Conservation (phyloP, 208 protist genomes). For the Leishmania braziliensis region DNA sequence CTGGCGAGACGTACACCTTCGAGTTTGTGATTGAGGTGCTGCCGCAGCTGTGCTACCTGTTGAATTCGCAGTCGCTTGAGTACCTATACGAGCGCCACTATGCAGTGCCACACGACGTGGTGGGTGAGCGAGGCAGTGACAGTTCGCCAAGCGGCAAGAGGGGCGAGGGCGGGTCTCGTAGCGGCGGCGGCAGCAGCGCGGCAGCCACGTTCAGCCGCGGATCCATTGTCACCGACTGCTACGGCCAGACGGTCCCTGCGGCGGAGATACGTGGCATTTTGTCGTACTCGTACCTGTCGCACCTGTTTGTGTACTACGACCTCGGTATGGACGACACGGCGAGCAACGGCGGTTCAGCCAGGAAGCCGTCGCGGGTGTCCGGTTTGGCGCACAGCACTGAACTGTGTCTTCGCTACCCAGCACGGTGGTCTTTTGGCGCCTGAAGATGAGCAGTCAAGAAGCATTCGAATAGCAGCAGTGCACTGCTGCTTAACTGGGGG, state of each 20-base stretch:
- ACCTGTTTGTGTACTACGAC: conserved; percentile 74
- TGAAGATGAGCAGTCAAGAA: conserved; percentile 6
- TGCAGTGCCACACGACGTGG: conserved; percentile 19
- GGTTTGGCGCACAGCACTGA: conserved; percentile 6
- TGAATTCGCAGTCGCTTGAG: conserved; percentile 62
- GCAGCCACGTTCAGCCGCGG: conserved; percentile 20
- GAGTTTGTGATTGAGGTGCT: conserved; percentile 79
- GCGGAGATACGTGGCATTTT: conserved; percentile 59
- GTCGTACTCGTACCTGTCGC: conserved; percentile 50
- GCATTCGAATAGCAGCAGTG: neutral
- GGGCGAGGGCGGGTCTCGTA: conserved; percentile 2
- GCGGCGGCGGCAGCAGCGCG: conserved; percentile 10
- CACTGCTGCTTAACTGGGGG: neutral
- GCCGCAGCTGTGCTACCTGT: conserved; percentile 72
- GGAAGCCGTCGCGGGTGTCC: conserved; percentile 5
- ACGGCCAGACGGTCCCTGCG: conserved; percentile 35
- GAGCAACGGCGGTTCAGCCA: neutral
- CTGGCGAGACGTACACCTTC: conserved; percentile 75
- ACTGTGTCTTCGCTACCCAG: conserved; percentile 51
- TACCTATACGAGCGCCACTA: conserved; percentile 58
- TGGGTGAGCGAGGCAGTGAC: conserved; percentile 4
- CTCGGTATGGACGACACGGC: conserved; percentile 17
- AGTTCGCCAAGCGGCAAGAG: conserved; percentile 2
- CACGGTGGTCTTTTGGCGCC: conserved; percentile 62
- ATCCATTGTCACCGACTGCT: conserved; percentile 34